Conservation (phyloP, 495 filamentous ascomycete genomes). For the Penicillium roqueforti region DNA sequence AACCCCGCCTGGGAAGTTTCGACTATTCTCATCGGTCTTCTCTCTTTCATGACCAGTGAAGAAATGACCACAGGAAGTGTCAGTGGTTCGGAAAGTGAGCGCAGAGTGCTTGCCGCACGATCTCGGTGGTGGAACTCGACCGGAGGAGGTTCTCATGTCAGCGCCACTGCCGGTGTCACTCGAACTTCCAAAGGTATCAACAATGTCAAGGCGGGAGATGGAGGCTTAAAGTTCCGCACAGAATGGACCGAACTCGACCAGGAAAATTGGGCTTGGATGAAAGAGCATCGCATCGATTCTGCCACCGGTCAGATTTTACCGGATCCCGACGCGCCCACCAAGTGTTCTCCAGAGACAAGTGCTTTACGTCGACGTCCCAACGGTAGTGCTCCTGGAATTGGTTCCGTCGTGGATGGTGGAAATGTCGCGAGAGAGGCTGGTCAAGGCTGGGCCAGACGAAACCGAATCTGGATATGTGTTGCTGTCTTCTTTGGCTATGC, state of each 20-base stretch:
- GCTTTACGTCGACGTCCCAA: slow-evolving; percentile 62
- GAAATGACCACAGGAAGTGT: slow-evolving; percentile 98
- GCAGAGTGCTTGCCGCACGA: slow-evolving; percentile 69
- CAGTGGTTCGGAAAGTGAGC: slow-evolving; percentile 71
- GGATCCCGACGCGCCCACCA: slow-evolving; percentile 37
- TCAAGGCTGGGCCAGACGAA: slow-evolving; percentile 70
- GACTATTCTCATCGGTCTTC: slow-evolving; percentile 89
- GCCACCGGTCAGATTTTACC: slow-evolving; percentile 60
- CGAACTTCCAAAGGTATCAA: slow-evolving; percentile 54
- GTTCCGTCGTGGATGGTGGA: slow-evolving; percentile 75
- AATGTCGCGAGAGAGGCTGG: slow-evolving; percentile 71
- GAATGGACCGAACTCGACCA: slow-evolving; percentile 90
- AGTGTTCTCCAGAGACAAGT: slow-evolving; percentile 59
- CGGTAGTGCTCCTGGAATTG: slow-evolving; percentile 64
- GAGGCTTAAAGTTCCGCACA: slow-evolving; percentile 78
- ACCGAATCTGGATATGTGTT: slow-evolving; percentile 68
- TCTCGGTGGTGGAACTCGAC: slow-evolving; percentile 97
- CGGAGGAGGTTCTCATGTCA: slow-evolving; percentile 76
- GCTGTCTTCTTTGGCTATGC: slow-evolving; percentile 72
- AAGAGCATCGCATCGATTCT: slow-evolving; percentile 74
- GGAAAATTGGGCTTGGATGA: slow-evolving; percentile 95
- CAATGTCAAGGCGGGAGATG: slow-evolving; percentile 77
- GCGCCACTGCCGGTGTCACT: slow-evolving; percentile 42
- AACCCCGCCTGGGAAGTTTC: slow-evolving; percentile 99
- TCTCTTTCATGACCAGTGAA: slow-evolving; percentile 97